Evolutionary conservation across 805 yeast species (phyloP), one percentile per base, ranked within the genome.

Genomic region (Wickerhamomyces tratensis): DNA sequence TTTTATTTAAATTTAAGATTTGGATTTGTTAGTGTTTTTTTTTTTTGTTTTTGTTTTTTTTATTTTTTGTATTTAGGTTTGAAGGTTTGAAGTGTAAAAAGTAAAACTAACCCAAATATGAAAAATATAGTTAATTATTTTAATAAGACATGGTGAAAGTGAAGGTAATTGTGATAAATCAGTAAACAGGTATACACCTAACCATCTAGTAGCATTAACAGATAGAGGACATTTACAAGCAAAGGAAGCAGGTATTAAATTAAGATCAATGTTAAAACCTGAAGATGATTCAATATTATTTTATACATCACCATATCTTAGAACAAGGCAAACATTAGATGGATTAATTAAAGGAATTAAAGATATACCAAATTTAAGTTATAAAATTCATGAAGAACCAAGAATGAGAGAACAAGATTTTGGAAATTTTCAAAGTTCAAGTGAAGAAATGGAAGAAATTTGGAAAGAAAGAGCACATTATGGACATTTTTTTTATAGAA

Each of bases 331-430:
- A 58, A 89, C 97, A 1, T 71, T 93, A 33, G 74, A 82, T 41
- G 82, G 82, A 25, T 72, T 89, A 8, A 56, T 83, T 3, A 71
- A 75, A 34, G 82, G 81, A 2, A 69, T 78, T 47, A 64, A 63
- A 6, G 63, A 57, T 10, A 49, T 53, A 54, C 63, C 57, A 25
- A 59, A 54, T 39, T 50, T 79, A 9, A 65, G 68, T 6, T 81
- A 77, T 51, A 68, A 72, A 35, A 75, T 83, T 3, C 72, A 77
- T 50, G 97, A 89, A 59, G 97, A 89, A 57, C 95, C 96, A 11
- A 65, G 96, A 42, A 77, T 89, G 76, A 70, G 97, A 48, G 97
- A 89, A 57, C 97, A 89, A 61, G 97, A 89, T 60, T 89, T 89
- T 57, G 97, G 97, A 20, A 88, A 88, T 58, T 88, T 87, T 61